Conservation (phyloP, 805 yeast species). For the Candida arabinofermentans region DNA sequence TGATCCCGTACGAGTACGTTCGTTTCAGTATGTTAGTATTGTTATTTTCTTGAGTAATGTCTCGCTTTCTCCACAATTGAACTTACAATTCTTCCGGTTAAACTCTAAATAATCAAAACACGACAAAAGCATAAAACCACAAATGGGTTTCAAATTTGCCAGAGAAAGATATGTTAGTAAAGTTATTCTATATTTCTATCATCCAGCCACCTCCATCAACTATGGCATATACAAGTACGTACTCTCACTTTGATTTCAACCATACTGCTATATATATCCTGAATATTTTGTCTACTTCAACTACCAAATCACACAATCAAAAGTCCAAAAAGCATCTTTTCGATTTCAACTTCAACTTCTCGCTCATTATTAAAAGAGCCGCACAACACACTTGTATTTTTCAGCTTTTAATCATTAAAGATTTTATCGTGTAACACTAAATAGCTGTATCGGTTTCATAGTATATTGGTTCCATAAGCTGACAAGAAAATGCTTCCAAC, state of each 20-base stretch:
- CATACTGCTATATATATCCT: slow-evolving; percentile 4
- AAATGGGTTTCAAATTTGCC: neutral
- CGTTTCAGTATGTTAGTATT: slow-evolving; percentile 2
- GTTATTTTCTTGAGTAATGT: no score
- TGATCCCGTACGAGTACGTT: no score
- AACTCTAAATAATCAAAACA: slow-evolving; percentile 38
- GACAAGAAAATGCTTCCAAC: slow-evolving; percentile 82
- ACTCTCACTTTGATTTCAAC: slow-evolving; percentile 32
- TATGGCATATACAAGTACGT: no score
- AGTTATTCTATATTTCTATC: no score
- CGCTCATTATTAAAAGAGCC: neutral
- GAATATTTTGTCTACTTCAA: no score
- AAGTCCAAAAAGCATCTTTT: no score
- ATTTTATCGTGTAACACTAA: no score
- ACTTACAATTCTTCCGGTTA: slow-evolving; percentile 73
- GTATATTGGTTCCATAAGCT: no score
- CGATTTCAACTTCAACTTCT: neutral
- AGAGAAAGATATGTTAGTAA: neutral
- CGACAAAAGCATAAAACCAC: neutral
- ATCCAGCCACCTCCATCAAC: no score
- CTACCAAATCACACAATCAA: neutral
- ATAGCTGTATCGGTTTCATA: no score
- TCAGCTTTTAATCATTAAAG: no score
- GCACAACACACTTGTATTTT: no score
- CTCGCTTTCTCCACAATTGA: neutral